Percentiles rank a stretch among this genome's conserved stretches.
Conservation (phyloP, 805 yeast genomes). For the Spathaspora arborariae region DNA sequence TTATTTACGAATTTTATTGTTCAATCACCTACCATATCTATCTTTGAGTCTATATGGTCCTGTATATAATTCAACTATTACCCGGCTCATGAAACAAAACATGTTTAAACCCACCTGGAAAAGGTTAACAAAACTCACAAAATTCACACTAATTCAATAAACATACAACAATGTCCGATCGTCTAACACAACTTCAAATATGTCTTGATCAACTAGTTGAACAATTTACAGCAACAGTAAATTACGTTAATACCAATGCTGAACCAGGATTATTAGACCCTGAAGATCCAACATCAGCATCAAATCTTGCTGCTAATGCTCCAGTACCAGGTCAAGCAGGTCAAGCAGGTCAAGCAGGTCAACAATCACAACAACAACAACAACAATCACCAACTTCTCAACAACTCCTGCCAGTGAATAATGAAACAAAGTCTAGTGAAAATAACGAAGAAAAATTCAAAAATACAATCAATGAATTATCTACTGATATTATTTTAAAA, state of each 20-base stretch:
- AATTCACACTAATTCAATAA: too few relatives aligned
- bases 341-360: too few relatives aligned
- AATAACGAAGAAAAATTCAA: slow-evolving; percentile 20
- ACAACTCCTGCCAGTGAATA: slow-evolving; percentile 8
- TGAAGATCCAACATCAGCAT: slow-evolving; percentile 62
- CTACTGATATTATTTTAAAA: slow-evolving; percentile 80
- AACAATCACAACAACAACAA: slow-evolving; percentile 8
- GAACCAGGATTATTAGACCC: slow-evolving; percentile 45
- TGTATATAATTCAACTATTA: too few relatives aligned
- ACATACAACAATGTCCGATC: slow-evolving; percentile 67
- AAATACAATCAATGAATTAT: slow-evolving; percentile 65
- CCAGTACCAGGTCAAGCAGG: slow-evolving; percentile 42
- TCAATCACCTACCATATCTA: too few relatives aligned
- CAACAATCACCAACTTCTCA: not conserved
- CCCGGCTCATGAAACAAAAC: too few relatives aligned
- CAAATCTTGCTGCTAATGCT: slow-evolving; percentile 59
- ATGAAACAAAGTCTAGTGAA: slow-evolving; percentile 14
- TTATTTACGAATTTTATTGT: too few relatives aligned
- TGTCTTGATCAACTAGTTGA: slow-evolving; percentile 82
- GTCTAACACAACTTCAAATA: slow-evolving; percentile 84
- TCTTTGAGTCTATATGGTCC: too few relatives aligned
- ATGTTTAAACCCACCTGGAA: too few relatives aligned
- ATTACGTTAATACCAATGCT: slow-evolving; percentile 51
- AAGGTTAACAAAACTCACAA: too few relatives aligned
- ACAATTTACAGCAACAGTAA: slow-evolving; percentile 73